phyloP scores from a whole-genome alignment of 306 rosid species.

The Cucurbita ficifolia region DNA sequence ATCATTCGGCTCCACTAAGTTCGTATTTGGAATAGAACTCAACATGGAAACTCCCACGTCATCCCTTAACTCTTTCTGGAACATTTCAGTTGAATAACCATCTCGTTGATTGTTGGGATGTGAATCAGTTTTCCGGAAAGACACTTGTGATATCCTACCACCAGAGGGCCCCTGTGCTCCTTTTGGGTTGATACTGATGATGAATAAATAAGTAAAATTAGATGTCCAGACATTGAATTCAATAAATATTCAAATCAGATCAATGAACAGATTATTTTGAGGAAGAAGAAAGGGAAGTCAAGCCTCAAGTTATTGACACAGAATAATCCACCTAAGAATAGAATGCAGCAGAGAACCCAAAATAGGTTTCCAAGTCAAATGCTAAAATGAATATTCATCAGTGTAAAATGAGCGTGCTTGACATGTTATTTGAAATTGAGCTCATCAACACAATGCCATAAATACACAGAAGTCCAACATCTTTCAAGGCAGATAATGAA shows the following conservation, averaged over 20 bases:
- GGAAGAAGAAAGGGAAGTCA: not conserved
- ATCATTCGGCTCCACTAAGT: conserved; percentile 34
- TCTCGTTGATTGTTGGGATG: conserved; percentile 26
- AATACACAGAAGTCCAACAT: not conserved
- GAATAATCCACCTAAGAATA: not conserved
- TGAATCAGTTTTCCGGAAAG: conserved; percentile 40
- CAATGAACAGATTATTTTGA: not conserved
- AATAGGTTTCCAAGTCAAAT: not conserved
- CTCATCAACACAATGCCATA: not conserved
- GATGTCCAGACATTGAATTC: not conserved
- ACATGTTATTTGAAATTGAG: not conserved
- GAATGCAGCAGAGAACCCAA: not conserved
- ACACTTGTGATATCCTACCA: conserved; percentile 33
- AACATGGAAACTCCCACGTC: conserved; percentile 31
- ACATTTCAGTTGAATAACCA: conserved; percentile 18
- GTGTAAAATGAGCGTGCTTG: not conserved
- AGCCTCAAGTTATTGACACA: not conserved
- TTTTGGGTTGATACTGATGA: conserved; percentile 31
- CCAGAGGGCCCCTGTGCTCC: conserved; percentile 44
- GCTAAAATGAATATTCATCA: not conserved
- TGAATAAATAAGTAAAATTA: not conserved
- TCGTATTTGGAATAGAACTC: conserved; percentile 28
- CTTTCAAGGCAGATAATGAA: not conserved
- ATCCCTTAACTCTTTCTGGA: conserved; percentile 28
- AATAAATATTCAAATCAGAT: not conserved